A percentile compares a stretch with the other conserved stretches of the same genome.
These are phyloP conservation scores for Phytophthora colocasiae DNA, from an alignment of 352 stramenopile genomes.

Conservation along the genomic window DNA sequence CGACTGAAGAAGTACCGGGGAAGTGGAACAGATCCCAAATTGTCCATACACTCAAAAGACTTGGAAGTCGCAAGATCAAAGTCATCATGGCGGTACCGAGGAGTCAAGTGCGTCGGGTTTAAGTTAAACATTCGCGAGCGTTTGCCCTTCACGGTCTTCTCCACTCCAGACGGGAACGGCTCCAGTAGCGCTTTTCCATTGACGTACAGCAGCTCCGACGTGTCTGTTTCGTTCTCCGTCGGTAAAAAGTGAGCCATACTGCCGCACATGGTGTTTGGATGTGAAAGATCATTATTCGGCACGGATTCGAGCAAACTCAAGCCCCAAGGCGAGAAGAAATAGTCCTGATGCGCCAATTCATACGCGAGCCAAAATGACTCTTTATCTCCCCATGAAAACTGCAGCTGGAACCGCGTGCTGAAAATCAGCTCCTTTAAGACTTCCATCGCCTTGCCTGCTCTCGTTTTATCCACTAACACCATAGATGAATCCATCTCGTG, in stretches of 20 bases:
- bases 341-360: conserved; percentile 55
- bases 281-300: conserved; percentile 41
- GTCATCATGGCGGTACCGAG: conserved; percentile 30
- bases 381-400: conserved; percentile 67
- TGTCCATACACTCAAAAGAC: conserved; percentile 61
- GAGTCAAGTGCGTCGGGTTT: conserved; percentile 49
- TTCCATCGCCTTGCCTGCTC: conserved; percentile 44
- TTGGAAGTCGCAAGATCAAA: conserved; percentile 33
- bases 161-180: conserved; percentile 42
- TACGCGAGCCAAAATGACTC: conserved; percentile 62
- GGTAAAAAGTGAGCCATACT: conserved; percentile 57
- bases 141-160: conserved; percentile 43
- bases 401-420: conserved; percentile 41
- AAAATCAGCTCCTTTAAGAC: conserved; percentile 57
- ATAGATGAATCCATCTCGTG: conserved; percentile 74
- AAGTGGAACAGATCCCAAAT: conserved; percentile 41
- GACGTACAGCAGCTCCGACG: conserved; percentile 39
- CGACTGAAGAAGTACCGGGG: conserved; percentile 47
- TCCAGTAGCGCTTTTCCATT: conserved; percentile 44
- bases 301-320: conserved; percentile 44
- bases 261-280: conserved; percentile 49
- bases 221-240: conserved; percentile 25
- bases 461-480: conserved; percentile 53
- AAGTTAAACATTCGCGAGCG: conserved; percentile 49
- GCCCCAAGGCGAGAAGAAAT: conserved; percentile 63